These are phyloP conservation scores for Penicillium hesseltinei DNA, from an alignment of 2,329 filamentous ascomycete species.

Conservation along the genomic window DNA sequence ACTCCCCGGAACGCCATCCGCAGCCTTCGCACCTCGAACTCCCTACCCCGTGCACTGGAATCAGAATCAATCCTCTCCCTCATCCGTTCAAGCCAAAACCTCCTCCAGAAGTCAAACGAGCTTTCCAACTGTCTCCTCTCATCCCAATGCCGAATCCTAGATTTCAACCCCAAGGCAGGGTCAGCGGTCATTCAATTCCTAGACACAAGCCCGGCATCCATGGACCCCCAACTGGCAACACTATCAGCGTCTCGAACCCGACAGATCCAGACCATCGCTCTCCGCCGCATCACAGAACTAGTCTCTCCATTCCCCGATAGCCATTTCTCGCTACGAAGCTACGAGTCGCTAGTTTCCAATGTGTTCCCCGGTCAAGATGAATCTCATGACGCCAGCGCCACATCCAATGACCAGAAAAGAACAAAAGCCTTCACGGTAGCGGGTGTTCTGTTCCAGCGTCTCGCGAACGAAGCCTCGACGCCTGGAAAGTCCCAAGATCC, in stretches of 20 bases:
- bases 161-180: conserved; percentile 36
- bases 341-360: conserved; percentile 40
- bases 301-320: conserved; percentile 47
- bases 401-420: conserved; percentile 12
- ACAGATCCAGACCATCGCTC: conserved; percentile 43
- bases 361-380: conserved; percentile 39
- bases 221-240: conserved; percentile 12
- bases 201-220: conserved; percentile 5
- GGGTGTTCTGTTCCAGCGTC: conserved; percentile 49
- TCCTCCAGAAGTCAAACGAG: conserved; percentile 47
- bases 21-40: conserved; percentile 57
- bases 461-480: conserved; percentile 17
- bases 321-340: conserved; percentile 44
- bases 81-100: conserved; percentile 52
- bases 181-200: conserved; percentile 34
- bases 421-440: conserved; percentile 50
- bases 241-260: conserved; percentile 10
- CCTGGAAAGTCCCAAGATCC: neutral
- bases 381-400: neutral
- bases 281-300: conserved; percentile 51
- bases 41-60: conserved; percentile 68
- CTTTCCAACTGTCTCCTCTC: conserved; percentile 56
- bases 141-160: conserved; percentile 28
- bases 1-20: conserved; percentile 81
- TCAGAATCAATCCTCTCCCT: conserved; percentile 63